Evolutionary conservation across 495 filamentous ascomycete genomes (phyloP), one percentile per base, ranked within the genome.

Genomic region (Tirmania nivea): DNA sequence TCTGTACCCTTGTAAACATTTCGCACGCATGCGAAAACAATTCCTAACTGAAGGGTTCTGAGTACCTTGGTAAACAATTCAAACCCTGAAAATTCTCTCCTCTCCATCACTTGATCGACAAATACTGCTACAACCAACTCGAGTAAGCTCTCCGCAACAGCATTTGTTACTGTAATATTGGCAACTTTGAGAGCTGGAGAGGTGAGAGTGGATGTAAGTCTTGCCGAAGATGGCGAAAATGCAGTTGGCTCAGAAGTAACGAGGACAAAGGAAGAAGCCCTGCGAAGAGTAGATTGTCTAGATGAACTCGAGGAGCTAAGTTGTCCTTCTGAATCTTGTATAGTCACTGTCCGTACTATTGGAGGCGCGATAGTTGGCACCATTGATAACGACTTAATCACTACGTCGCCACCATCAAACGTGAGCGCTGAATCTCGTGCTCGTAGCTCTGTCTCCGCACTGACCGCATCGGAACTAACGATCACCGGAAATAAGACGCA

Each of bases 1-100:
- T 59, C 48, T 49, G 39, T 8, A 14, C 4, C 17, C 17, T 45
- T n/a, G 14, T 51, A 52, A 50, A 9, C 25, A 49, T 51, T 12
- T 52, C n/a, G 21, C 35, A 42, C 8, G 34, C 37, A 47, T 3
- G 42, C 3, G 42, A 14, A 19, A 47, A 47, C 14, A 31, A 7
- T 31, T 31, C 25, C 42, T 47, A n/a, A 9, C 42, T 47, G 14
- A 47, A 47, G 14, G 42, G 42, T n/a, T n/a, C 2, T 19, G 19
- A 16, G 12, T 48, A 51, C 78, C 63, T 90, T 93, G n/a, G 84
- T 68, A 60, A 84, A 90, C 31, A 96, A 68, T 0, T 84, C 84
- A 52, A 97, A 81, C 2, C 92, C 89, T 2, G 82, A 72, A 60
- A 95, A 97, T 31, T 97, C 87, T 65, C 93, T 89, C 35, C 83